These are phyloP conservation scores for Zygoascus bituminiphila DNA, from an alignment of 805 yeast genomes.

Conservation along the genomic window DNA sequence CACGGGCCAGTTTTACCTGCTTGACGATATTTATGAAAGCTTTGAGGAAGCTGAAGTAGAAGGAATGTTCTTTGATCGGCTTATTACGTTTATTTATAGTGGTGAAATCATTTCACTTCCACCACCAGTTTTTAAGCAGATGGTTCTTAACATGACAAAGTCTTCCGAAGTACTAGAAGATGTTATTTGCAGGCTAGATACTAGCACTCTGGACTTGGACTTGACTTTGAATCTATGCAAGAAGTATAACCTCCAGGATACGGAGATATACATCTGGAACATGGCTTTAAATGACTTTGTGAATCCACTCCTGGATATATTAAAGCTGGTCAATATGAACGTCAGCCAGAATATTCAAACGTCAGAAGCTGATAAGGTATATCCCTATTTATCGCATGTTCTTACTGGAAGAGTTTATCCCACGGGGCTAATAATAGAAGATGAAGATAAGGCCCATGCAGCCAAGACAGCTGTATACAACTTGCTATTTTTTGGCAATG, in stretches of 20 bases:
- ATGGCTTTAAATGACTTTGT: slow-evolving; percentile 57
- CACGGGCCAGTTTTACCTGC: slow-evolving; percentile 27
- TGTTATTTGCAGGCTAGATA: slow-evolving; percentile 60
- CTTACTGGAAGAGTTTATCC: slow-evolving; percentile 80
- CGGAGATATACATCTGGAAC: slow-evolving; percentile 66
- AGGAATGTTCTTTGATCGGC: slow-evolving; percentile 40
- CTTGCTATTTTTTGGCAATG: slow-evolving; percentile 47
- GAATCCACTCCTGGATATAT: slow-evolving; percentile 60
- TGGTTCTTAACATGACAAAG: slow-evolving; percentile 45
- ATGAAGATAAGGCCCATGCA: slow-evolving; percentile 23
- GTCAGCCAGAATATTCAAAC: slow-evolving; percentile 16
- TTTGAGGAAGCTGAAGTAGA: slow-evolving; percentile 29
- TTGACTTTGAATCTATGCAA: slow-evolving; percentile 57
- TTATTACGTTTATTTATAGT: slow-evolving; percentile 45
- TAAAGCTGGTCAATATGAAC: slow-evolving; percentile 28
- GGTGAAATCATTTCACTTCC: slow-evolving; percentile 45
- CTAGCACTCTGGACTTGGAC: slow-evolving; percentile 67
- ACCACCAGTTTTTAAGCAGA: slow-evolving; percentile 52
- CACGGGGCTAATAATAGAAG: slow-evolving; percentile 43
- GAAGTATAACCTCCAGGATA: slow-evolving; percentile 48
- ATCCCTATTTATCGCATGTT: slow-evolving; percentile 56
- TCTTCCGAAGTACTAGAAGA: slow-evolving; percentile 51
- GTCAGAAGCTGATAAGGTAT: slow-evolving; percentile 33
- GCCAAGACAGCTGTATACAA: slow-evolving; percentile 49
- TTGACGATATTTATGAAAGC: slow-evolving; percentile 38